phyloP scores from a whole-genome alignment of 176 grass and related monocot species.

The Rhipidocladum racemiflorum region DNA sequence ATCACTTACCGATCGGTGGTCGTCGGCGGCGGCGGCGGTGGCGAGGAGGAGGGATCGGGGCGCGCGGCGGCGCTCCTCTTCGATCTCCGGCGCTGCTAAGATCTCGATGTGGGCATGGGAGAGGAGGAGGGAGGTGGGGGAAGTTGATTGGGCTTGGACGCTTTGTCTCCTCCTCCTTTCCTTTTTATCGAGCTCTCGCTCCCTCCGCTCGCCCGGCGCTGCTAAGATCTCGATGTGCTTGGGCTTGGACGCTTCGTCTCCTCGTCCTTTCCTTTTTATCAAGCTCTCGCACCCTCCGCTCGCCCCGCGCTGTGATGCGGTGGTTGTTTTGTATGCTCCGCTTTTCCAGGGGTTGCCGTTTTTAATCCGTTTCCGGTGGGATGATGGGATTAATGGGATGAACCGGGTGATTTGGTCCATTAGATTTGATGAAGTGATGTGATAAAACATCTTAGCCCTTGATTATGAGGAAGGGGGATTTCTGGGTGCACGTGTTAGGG shows the following conservation, averaged over 20 bases:
- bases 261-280: no score
- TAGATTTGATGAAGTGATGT: no score
- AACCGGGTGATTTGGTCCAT: no score
- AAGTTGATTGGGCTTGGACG: conserved; percentile 55
- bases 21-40: not conserved
- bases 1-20: conserved; percentile 45
- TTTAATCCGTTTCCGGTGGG: conserved; percentile 32
- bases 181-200: conserved; percentile 60
- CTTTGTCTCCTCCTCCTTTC: conserved; percentile 52
- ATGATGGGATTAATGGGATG: no score
- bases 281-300: no score
- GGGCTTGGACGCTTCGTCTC: no score
- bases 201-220: conserved; percentile 37
- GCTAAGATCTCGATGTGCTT: no score
- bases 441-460: no score
- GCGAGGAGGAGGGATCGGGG: conserved; percentile 35
- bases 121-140: not conserved
- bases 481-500: no score
- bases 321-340: conserved; percentile 38
- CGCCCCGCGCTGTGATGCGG: conserved; percentile 35
- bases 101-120: conserved; percentile 52
- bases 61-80: conserved; percentile 37
- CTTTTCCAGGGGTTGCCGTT: conserved; percentile 42
- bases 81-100: conserved; percentile 39
- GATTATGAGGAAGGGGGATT: no score